Evolutionary conservation across 2,329 filamentous ascomycete species (phyloP).

Genomic region (Penicillium psychrosexuale): DNA sequence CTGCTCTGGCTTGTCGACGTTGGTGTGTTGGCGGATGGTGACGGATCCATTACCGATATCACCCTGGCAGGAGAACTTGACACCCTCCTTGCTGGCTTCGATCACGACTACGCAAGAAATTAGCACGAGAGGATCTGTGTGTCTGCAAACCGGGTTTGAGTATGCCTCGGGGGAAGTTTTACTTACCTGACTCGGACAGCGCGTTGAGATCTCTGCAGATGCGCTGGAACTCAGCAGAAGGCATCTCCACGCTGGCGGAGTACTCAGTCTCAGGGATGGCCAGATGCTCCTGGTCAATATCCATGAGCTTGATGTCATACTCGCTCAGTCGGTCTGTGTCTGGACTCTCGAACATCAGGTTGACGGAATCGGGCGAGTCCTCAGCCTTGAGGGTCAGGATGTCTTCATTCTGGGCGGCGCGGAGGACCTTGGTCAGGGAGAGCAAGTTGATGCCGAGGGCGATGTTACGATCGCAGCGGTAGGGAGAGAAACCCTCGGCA

Average conservation of each 20-base stretch:
- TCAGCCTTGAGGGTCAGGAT: conserved; percentile 96
- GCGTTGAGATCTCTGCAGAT: conserved; percentile 90
- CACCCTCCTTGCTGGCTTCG: conserved; percentile 92
- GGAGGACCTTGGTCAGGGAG: conserved; percentile 95
- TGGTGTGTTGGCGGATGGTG: conserved; percentile 81
- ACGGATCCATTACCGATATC: conserved; percentile 96
- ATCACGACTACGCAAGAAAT: conserved; percentile 68
- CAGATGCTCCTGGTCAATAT: conserved; percentile 99
- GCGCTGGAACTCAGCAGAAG: conserved; percentile 82
- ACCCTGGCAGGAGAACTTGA: conserved; percentile 89
- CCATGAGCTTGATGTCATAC: conserved; percentile 99
- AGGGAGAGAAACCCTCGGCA: conserved; percentile 89
- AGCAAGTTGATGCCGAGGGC: conserved; percentile 95
- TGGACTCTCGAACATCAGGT: conserved; percentile 89
- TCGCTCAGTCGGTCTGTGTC: conserved; percentile 90
- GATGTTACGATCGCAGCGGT: conserved; percentile 98
- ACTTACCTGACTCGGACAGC: conserved; percentile 90
- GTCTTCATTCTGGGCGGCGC: conserved; percentile 90
- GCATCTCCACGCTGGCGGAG: conserved; percentile 85
- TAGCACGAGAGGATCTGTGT: conserved; percentile 9
- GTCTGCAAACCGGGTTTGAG: not conserved
- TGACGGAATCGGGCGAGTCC: conserved; percentile 91
- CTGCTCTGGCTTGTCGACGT: conserved; percentile 81
- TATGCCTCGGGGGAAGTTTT: not conserved
- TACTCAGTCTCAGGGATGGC: conserved; percentile 99